Evolutionary conservation across 2,329 filamentous ascomycete genomes (phyloP).

Genomic region (Erysiphe neolycopersici): DNA sequence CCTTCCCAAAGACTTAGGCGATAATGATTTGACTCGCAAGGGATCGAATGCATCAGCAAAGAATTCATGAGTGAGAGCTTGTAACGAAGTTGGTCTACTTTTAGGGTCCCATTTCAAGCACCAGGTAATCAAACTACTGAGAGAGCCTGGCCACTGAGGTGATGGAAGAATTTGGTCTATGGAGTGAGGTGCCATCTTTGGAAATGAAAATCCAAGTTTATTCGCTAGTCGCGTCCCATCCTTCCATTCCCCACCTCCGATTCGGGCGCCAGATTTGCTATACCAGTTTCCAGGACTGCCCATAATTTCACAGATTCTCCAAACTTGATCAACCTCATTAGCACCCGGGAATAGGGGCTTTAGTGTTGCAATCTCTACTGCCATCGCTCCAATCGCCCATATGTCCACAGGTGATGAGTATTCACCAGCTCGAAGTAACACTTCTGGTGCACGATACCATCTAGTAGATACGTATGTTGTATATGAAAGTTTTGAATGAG

Average conservation of each 20-base stretch:
- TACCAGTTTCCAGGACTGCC: slow-evolving; percentile 97
- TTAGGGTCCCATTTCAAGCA: slow-evolving; percentile 98
- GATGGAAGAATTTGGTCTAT: slow-evolving; percentile 82
- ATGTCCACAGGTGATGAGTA: slow-evolving; percentile 97
- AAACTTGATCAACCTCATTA: slow-evolving; percentile 97
- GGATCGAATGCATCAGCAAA: slow-evolving; percentile 84
- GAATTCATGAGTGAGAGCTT: slow-evolving; percentile 89
- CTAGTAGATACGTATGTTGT: slow-evolving; percentile 95
- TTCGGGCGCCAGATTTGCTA: slow-evolving; percentile 61
- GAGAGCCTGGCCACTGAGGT: slow-evolving; percentile 71
- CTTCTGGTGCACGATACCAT: slow-evolving; percentile 88
- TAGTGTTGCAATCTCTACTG: slow-evolving; percentile 84
- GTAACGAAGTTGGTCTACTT: slow-evolving; percentile 64
- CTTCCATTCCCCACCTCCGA: slow-evolving; percentile 93
- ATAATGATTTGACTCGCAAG: slow-evolving; percentile 68
- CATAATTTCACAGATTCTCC: slow-evolving; percentile 98
- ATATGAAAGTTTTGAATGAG: slow-evolving; percentile 84
- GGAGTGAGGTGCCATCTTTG: slow-evolving; percentile 94
- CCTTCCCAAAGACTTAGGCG: slow-evolving; percentile 58
- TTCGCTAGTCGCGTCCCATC: slow-evolving; percentile 79
- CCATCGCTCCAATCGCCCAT: slow-evolving; percentile 96
- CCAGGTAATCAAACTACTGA: slow-evolving; percentile 90
- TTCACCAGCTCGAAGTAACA: slow-evolving; percentile 75
- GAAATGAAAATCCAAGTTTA: slow-evolving; percentile 94
- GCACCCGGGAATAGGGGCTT: slow-evolving; percentile 93